Base-by-base conservation (phyloP, 1,284 basidiomycete species). In the Trichosporon asahii region DNA sequence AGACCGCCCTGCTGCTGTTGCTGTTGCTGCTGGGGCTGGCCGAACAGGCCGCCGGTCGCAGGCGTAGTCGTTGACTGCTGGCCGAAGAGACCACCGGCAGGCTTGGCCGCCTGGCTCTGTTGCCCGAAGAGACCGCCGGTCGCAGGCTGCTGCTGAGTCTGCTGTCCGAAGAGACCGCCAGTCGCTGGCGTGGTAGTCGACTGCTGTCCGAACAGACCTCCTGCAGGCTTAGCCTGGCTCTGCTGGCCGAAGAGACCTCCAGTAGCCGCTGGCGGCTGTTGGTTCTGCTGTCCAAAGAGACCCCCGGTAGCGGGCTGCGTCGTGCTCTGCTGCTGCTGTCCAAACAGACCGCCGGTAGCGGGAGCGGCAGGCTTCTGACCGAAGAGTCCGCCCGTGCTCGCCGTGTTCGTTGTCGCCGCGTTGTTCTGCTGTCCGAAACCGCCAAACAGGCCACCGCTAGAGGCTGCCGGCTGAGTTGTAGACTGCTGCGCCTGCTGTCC, bases 341-440 rank as follows among this genome's bases (percentile, higher is more conserved):
- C 70, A n/a, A 74, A 74, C 33, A 74, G 65, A 3, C 72, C 68
- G 29, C 37, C 63, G 21, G 63, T 35, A 15, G 63, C 53, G 23
- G 69, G 21, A 21, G 69, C 57, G 33, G 70, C 49, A 55, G 70
- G 65, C 40, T 72, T 71, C 46, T 73, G 74, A 23, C 76, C 77
- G 44, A 78, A 77, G 29, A 76, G 67, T 2, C 74, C 73, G 2
- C 66, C 65, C 2, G 23, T 49, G 67, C 25, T n/a, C 9, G 29
- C 46, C n/a, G 49, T 64, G 64, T 44, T 65, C 40, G 57, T 66
- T 61, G 27, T 66, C 65, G 57, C n/a, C 15, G 29, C 18, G 15
- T 61, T 61, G 29, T 61, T 31, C 33, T 66, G 68, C 66, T 72
- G 73, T 23, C 69, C 68, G 11, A 66, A 35, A 23, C 55, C 57